These are phyloP conservation scores for Diaporthe batatas DNA, from an alignment of 2,329 filamentous ascomycete species.

Conservation along the genomic window DNA sequence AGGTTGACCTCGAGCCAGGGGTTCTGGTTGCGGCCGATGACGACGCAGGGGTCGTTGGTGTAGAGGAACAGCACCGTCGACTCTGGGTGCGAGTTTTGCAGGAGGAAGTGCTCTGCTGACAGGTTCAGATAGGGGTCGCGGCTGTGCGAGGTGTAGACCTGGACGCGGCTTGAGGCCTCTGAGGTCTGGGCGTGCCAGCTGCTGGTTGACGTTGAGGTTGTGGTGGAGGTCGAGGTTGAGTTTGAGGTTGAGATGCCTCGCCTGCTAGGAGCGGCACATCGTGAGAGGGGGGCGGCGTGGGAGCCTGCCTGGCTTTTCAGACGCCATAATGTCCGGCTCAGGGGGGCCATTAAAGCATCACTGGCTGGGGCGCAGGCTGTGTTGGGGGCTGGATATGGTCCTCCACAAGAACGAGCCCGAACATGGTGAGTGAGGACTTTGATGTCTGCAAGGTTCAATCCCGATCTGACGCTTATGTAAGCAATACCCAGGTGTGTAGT, in stretches of 20 bases:
- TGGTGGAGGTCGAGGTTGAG: no score
- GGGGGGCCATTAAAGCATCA: slow-evolving; percentile 30
- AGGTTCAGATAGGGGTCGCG: slow-evolving; percentile 89
- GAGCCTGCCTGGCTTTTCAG: not conserved
- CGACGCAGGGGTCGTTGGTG: slow-evolving; percentile 85
- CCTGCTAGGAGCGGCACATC: not conserved
- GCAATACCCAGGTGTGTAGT: not conserved
- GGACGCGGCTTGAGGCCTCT: slow-evolving; percentile 62
- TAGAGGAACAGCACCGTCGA: slow-evolving; percentile 90
- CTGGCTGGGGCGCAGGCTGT: not conserved
- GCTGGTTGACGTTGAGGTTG: no score
- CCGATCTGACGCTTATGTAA: slow-evolving; percentile 26
- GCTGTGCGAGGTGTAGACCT: slow-evolving; percentile 79
- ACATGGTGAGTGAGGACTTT: slow-evolving; percentile 8
- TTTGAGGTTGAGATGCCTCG: not conserved
- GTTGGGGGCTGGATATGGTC: not conserved
- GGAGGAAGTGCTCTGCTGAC: slow-evolving; percentile 90
- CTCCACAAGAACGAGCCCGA: not conserved
- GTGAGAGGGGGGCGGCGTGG: not conserved
- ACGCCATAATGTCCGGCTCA: slow-evolving; percentile 33
- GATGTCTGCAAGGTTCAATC: not conserved
- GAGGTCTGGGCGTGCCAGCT: slow-evolving; percentile 47
- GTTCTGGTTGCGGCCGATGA: slow-evolving; percentile 97
- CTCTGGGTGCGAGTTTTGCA: slow-evolving; percentile 78
- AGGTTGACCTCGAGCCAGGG: slow-evolving; percentile 95